Percentiles rank a stretch among this genome's conserved stretches.
Evolutionary conservation across 2,329 filamentous ascomycete genomes (phyloP).

Genomic region (Gaeumannomyces tritici): DNA sequence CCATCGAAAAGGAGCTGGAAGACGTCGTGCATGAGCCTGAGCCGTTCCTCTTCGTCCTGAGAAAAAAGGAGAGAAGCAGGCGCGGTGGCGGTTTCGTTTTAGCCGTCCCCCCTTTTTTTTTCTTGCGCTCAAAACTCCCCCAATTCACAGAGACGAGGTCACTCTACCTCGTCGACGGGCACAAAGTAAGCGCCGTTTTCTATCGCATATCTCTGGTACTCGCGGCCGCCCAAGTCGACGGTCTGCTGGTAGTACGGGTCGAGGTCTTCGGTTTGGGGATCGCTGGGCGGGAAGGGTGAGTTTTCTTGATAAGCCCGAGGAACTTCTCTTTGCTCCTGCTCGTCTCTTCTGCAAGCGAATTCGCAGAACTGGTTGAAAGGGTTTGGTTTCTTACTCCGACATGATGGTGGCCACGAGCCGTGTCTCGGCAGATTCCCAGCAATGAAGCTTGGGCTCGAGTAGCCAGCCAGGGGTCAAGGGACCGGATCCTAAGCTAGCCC

Average conservation of each 20-base stretch:
- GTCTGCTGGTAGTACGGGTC: constrained; percentile 51
- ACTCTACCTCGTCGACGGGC: constrained; percentile 60
- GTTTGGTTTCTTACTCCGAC: background rate
- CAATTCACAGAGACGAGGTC: background rate
- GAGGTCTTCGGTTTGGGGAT: constrained; percentile 38
- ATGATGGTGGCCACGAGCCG: background rate
- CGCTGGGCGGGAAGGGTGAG: constrained; percentile 22
- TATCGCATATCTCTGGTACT: constrained; percentile 58
- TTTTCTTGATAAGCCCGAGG: constrained; percentile 3
- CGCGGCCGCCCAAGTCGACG: constrained; percentile 49
- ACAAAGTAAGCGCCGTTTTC: constrained; percentile 56
- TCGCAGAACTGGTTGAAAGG: background rate
- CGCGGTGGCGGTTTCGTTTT: background rate
- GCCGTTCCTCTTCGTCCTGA: constrained; percentile 58
- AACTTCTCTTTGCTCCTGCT: background rate
- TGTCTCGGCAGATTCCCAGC: too few relatives aligned
- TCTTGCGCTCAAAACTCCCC: background rate
- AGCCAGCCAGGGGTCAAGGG: too few relatives aligned
- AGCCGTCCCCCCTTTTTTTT: background rate
- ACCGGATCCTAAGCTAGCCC: too few relatives aligned
- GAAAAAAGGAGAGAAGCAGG: background rate
- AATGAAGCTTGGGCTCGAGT: too few relatives aligned
- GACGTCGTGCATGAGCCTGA: constrained; percentile 53
- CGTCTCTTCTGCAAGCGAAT: background rate
- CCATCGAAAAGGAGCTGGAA: constrained; percentile 56